A percentile compares a stretch with the other conserved stretches of the same genome.
phyloP scores from a whole-genome alignment of 1,284 basidiomycete genomes.

The Cystobasidium sp. region DNA sequence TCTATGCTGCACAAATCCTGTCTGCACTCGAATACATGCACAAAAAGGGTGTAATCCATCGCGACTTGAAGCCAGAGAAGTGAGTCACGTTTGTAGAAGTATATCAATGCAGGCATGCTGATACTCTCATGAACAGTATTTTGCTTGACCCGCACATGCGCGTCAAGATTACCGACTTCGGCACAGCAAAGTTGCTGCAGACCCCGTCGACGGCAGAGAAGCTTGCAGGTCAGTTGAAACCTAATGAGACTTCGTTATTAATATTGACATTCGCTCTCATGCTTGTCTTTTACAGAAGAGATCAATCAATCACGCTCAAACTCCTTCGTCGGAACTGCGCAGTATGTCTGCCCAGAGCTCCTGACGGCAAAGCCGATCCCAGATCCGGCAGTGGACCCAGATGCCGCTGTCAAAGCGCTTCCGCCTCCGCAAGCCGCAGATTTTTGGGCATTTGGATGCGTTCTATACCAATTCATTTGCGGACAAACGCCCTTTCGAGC shows the following conservation, averaged over 20 bases:
- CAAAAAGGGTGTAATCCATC: constrained; percentile 81
- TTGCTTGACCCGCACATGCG: constrained; percentile 81
- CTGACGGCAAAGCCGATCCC: constrained; percentile 66
- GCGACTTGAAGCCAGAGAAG: constrained; percentile 93
- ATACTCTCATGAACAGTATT: constrained; percentile 60
- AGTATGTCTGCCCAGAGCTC: constrained; percentile 93
- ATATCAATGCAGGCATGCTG: background rate
- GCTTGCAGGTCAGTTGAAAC: background rate
- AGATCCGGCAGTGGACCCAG: background rate
- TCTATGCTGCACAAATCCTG: constrained; percentile 84
- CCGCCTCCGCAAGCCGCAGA: constrained; percentile 56
- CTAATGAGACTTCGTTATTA: background rate
- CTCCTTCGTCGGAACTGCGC: constrained; percentile 94
- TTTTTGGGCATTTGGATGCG: constrained; percentile 65
- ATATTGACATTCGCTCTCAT: background rate
- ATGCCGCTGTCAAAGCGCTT: constrained; percentile 4
- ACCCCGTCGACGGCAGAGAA: constrained; percentile 12
- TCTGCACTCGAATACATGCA: constrained; percentile 90
- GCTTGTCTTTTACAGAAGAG: constrained; percentile 54
- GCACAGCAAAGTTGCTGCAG: constrained; percentile 77
- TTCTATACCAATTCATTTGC: constrained; percentile 63
- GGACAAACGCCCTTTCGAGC: constrained; percentile 64
- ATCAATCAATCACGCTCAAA: constrained; percentile 60
- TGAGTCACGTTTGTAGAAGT: constrained; percentile 47
- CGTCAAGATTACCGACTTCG: constrained; percentile 96